Conservation (phyloP, 2,329 filamentous ascomycete species). For the Aspergillus clavatus region DNA sequence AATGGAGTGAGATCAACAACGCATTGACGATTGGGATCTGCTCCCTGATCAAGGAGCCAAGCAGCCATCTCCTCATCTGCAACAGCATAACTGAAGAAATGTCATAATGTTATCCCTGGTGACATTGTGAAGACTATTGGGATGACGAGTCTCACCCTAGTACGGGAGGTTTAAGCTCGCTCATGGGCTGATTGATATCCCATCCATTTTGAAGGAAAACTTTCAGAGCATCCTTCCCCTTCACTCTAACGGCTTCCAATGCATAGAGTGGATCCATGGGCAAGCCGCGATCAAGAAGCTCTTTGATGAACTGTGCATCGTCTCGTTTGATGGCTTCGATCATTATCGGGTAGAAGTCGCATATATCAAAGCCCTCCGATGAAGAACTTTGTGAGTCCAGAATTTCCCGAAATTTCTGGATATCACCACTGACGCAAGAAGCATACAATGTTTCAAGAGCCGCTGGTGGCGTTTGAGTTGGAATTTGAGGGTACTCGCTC, state of each 20-base stretch:
- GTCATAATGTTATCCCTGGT: no score
- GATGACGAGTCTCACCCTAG: slow-evolving; percentile 16
- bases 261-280: slow-evolving; percentile 15
- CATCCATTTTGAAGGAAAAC: slow-evolving; percentile 15
- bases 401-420: slow-evolving; percentile 7
- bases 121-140: no score
- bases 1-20: slow-evolving; percentile 21
- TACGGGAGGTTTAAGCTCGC: slow-evolving; percentile 15
- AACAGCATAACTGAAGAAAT: slow-evolving; percentile 14
- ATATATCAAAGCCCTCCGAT: slow-evolving; percentile 12
- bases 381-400: slow-evolving; percentile 4
- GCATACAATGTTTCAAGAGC: no score
- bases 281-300: slow-evolving; percentile 15
- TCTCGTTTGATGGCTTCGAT: slow-evolving; percentile 17
- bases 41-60: slow-evolving; percentile 25
- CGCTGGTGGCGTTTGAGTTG: no score
- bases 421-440: no score
- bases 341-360: slow-evolving; percentile 15
- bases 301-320: slow-evolving; percentile 11
- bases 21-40: slow-evolving; percentile 23
- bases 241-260: slow-evolving; percentile 9
- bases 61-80: slow-evolving; percentile 18
- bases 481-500: no score
- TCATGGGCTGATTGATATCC: slow-evolving; percentile 21
- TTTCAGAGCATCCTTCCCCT: slow-evolving; percentile 10